Evolutionary conservation across 2,329 filamentous ascomycete genomes (phyloP).

Genomic region (Fusarium euwallaceae): DNA sequence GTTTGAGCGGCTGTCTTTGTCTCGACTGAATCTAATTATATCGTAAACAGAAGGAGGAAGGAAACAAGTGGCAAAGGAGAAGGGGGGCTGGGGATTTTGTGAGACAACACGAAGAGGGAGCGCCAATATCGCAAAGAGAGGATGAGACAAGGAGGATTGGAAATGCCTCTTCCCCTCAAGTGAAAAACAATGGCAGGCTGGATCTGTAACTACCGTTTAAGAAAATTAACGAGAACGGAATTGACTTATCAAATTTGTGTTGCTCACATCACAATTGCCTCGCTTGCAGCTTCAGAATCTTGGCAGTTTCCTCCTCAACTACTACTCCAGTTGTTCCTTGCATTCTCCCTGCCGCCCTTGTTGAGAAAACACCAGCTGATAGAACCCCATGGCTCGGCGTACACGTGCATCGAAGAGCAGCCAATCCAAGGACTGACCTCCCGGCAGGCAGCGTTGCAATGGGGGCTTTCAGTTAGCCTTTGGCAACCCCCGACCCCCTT

Average conservation of each 20-base stretch:
- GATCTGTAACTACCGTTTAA: not conserved
- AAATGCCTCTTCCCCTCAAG: not conserved
- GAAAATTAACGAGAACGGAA: not conserved
- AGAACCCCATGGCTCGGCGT: not conserved
- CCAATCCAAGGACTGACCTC: not conserved
- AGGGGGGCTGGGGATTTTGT: not conserved
- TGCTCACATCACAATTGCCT: not conserved
- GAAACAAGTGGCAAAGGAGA: not conserved
- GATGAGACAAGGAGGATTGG: not conserved
- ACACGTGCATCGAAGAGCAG: not conserved
- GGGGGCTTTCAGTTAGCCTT: not conserved
- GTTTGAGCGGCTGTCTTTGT: not conserved
- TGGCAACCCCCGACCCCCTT: not conserved
- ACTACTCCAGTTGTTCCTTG: not conserved
- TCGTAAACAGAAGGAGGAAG: not conserved
- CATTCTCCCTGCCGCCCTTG: not conserved
- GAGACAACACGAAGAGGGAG: not conserved
- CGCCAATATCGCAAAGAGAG: not conserved
- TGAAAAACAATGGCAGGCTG: not conserved
- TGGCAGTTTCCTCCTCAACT: not conserved
- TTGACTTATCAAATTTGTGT: not conserved
- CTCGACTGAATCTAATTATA: slow-evolving; percentile 8
- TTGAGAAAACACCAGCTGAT: not conserved
- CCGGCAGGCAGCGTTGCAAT: slow-evolving; percentile 3
- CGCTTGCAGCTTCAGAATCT: not conserved